phyloP scores from a whole-genome alignment of 2,329 filamentous ascomycete genomes.

The Teratosphaeria destructans region DNA sequence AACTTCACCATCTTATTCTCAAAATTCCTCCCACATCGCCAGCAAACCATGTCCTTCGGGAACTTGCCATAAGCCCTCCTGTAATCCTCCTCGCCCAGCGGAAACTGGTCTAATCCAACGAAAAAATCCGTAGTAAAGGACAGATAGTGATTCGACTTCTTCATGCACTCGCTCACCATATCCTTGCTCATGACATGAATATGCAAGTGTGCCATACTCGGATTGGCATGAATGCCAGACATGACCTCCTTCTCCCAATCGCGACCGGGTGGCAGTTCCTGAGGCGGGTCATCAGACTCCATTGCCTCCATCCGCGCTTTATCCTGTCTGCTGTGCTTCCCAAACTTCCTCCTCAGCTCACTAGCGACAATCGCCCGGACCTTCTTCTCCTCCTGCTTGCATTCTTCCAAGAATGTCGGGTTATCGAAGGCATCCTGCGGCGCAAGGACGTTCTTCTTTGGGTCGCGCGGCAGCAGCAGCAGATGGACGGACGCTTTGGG shows the following conservation, averaged over 20 bases:
- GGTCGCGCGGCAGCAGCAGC: conserved; percentile 72
- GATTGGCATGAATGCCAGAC: conserved; percentile 73
- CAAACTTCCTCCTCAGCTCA: conserved; percentile 63
- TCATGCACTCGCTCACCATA: conserved; percentile 60
- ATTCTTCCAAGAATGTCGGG: conserved; percentile 53
- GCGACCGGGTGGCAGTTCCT: conserved; percentile 54
- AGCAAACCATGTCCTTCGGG: conserved; percentile 60
- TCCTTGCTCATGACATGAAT: conserved; percentile 79
- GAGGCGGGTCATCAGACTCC: conserved; percentile 30
- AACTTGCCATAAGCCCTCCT: conserved; percentile 52
- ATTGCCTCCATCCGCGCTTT: conserved; percentile 54
- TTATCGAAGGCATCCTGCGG: conserved; percentile 72
- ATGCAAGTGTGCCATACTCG: conserved; percentile 87
- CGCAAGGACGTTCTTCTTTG: conserved; percentile 50
- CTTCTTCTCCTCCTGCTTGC: conserved; percentile 50
- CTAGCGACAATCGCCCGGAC: conserved; percentile 57
- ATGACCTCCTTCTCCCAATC: conserved; percentile 63
- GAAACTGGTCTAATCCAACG: conserved; percentile 67
- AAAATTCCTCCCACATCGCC: conserved; percentile 71
- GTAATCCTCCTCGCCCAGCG: conserved; percentile 55
- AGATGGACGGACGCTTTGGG: conserved; percentile 80
- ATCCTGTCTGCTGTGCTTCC: conserved; percentile 53
- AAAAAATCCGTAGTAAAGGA: conserved; percentile 84
- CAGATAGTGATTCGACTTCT: conserved; percentile 81
- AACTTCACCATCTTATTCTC: conserved; percentile 61